Percentiles rank a stretch among this genome's conserved stretches.
phyloP scores from a whole-genome alignment of 2,329 filamentous ascomycete genomes.

The Fusarium sp. region DNA sequence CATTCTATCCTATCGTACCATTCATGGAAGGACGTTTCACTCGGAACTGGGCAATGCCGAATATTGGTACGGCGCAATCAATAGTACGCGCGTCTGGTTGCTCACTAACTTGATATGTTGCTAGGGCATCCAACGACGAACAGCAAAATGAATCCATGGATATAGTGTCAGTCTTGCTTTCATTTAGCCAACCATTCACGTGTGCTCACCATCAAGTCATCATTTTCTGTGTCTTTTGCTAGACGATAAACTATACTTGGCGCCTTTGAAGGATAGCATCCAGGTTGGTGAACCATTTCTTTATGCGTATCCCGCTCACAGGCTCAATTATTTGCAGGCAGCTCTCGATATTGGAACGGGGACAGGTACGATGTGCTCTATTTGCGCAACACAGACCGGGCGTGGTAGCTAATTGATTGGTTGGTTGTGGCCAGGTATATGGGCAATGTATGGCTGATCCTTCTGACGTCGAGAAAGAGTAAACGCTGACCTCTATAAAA shows the following conservation, averaged over 20 bases:
- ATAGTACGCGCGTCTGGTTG: no score
- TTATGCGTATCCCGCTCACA: rapidly evolving
- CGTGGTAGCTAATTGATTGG: background rate
- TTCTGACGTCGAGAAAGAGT: background rate
- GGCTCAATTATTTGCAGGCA: background rate
- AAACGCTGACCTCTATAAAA: background rate
- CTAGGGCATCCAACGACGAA: slow-evolving; percentile 32
- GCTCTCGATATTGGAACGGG: slow-evolving; percentile 32
- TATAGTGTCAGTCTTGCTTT: slow-evolving; percentile 9
- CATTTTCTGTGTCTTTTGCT: slow-evolving; percentile 17
- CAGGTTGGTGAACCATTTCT: slow-evolving; percentile 4
- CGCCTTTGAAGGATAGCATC: slow-evolving; percentile 11
- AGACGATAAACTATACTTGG: slow-evolving; percentile 18
- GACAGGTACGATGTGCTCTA: slow-evolving; percentile 4
- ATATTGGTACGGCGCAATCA: slow-evolving; percentile 29
- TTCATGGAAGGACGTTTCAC: slow-evolving; percentile 27
- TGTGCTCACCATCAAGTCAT: background rate
- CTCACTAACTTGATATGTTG: background rate
- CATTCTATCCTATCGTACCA: slow-evolving; percentile 25
- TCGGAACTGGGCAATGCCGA: slow-evolving; percentile 20
- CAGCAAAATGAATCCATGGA: slow-evolving; percentile 32
- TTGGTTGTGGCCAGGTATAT: background rate
- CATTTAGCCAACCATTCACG: rapidly evolving
- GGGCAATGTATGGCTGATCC: slow-evolving; percentile 6
- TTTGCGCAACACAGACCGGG: no score